Conservation (phyloP, 805 yeast genomes). For the Dipodascus geniculatus region DNA sequence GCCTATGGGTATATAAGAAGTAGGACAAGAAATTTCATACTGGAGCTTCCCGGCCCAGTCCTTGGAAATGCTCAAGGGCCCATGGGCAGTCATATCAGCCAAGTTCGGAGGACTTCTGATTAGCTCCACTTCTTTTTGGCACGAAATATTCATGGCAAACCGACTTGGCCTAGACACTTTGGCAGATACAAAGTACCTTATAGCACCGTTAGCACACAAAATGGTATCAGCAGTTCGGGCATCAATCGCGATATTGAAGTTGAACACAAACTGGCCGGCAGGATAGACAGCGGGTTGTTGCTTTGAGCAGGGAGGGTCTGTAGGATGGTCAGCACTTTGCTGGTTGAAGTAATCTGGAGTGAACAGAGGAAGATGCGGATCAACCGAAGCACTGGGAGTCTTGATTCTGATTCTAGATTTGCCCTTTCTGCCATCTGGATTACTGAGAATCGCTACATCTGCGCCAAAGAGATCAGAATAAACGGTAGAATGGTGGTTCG, state of each 20-base stretch:
- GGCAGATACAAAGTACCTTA: conserved; percentile 49
- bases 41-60: conserved; percentile 79
- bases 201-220: conserved; percentile 61
- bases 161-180: conserved; percentile 57
- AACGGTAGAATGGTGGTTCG: conserved; percentile 17
- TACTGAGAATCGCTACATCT: conserved; percentile 18
- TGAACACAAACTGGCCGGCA: conserved; percentile 75
- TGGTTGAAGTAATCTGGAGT: conserved; percentile 11
- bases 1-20: conserved; percentile 63
- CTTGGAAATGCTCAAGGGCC: conserved; percentile 67
- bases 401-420: conserved; percentile 1
- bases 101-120: conserved; percentile 62
- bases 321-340: conserved; percentile 16
- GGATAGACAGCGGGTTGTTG: conserved; percentile 32
- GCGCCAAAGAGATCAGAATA: conserved; percentile 25
- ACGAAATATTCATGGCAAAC: conserved; percentile 56
- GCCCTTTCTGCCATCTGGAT: conserved; percentile 5
- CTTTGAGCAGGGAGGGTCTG: conserved; percentile 2
- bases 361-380: conserved; percentile 12
- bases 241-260: conserved; percentile 71
- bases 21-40: conserved; percentile 68
- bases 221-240: conserved; percentile 67
- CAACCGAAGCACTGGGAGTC: conserved; percentile 10
- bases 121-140: conserved; percentile 46
- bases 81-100: conserved; percentile 61